phyloP scores from a whole-genome alignment of 441 rosid species.

The Bruguiera hainesii region DNA sequence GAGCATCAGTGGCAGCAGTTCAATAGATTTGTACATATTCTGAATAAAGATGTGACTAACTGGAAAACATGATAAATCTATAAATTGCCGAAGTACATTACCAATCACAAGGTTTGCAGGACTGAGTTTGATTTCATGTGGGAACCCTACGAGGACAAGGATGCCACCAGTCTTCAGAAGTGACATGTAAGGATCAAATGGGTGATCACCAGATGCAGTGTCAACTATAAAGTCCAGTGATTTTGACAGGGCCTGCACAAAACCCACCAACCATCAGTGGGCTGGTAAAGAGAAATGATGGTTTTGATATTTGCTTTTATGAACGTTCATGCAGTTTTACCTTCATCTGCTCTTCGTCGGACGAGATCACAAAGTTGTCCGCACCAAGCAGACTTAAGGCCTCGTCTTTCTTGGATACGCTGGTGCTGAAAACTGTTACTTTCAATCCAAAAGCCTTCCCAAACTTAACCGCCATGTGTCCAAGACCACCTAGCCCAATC shows the following conservation, averaged over 20 bases:
- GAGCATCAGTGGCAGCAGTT: neutral
- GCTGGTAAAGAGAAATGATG: no score
- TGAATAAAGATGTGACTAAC: neutral
- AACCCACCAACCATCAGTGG: neutral
- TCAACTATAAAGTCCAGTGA: slow-evolving; percentile 75
- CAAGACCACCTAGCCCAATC: slow-evolving; percentile 91
- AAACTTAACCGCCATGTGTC: slow-evolving; percentile 96
- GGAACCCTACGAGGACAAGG: slow-evolving; percentile 68
- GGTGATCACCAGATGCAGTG: slow-evolving; percentile 86
- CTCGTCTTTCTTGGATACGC: slow-evolving; percentile 74
- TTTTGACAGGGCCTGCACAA: slow-evolving; percentile 50
- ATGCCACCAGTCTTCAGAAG: slow-evolving; percentile 65
- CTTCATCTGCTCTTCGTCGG: slow-evolving; percentile 80
- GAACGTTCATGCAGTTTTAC: slow-evolving; percentile 25
- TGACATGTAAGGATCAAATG: slow-evolving; percentile 73
- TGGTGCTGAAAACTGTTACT: slow-evolving; percentile 86
- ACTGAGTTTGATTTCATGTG: slow-evolving; percentile 72
- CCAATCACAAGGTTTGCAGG: slow-evolving; percentile 66
- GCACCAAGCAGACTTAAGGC: slow-evolving; percentile 69
- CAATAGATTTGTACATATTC: neutral
- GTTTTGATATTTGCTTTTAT: neutral
- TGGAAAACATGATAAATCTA: neutral
- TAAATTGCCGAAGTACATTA: slow-evolving; percentile 17
- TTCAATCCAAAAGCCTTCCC: slow-evolving; percentile 90
- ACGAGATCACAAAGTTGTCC: slow-evolving; percentile 59